Evolutionary conservation across 805 yeast genomes (phyloP), one percentile per base, ranked within the genome.

Genomic region (Blastobotrys mokoenaii): DNA sequence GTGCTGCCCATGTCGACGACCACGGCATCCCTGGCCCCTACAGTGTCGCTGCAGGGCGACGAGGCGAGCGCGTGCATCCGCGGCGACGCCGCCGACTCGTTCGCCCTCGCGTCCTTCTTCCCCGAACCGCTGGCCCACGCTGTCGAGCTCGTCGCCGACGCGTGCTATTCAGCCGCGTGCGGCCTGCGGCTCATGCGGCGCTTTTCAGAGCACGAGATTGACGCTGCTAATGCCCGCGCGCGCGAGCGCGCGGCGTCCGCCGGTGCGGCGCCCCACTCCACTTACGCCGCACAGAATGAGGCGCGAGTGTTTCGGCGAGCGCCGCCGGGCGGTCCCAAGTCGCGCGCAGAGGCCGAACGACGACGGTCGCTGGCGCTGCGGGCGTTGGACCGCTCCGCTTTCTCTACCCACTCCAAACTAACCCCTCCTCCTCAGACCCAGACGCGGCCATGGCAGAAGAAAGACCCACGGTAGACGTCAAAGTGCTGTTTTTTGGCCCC

Each of bases 81-180:
- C 22, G 96, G 97, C 33, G 96, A 88, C 62, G 95, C 96, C 0
- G 80, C 93, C 0, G 96, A 89, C 53, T 83, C 90, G 1, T 89
- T 89, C 68, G 79, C 84, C 45, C 71, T 89, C 50, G 80, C 81
- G 29, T 82, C 82, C 55, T 86, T 89, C 61, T 89, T 89, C 77
- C 97, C 97, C 0, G 77, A 71, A 40, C 59, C 74, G 1, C 31
- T 74, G 2, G 76, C 77, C 45, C 74, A 77, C 2, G 50, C 72
- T 20, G 60, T 86, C 40, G 67, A 69, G 30, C 76, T 79, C 1
- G 54, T 79, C 0, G 79, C 80, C 49, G 61, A 74, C 37, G 59
- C 57, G 3, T 46, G 65, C 18, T 76, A 70, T 52, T 63, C 66
- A 44, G 31, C 69, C 1, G 49, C 71, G 32, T 65, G 64, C 2